Conservation (phyloP, 257 asterid species). For the Marsdenia floribunda region DNA sequence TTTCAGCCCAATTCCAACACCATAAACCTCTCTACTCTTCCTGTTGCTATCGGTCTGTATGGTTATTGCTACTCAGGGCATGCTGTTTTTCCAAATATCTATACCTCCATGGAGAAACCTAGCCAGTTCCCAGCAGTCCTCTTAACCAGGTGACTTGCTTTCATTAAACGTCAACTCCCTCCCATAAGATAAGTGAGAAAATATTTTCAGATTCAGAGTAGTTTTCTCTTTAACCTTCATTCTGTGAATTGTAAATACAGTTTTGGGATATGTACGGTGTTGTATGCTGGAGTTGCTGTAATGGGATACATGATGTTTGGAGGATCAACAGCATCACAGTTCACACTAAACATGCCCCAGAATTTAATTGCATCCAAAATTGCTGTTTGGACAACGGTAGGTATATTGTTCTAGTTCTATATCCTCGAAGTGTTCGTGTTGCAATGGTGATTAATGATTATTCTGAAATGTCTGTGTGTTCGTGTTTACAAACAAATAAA, state of each 20-base stretch:
- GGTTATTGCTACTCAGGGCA: slow-evolving; percentile 97
- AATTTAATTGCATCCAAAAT: slow-evolving; percentile 69
- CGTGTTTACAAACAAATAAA: background rate
- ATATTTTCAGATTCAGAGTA: too few species aligned
- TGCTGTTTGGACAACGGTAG: slow-evolving; percentile 94
- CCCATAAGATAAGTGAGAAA: background rate
- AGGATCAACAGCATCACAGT: slow-evolving; percentile 71
- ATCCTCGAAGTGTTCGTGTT: background rate
- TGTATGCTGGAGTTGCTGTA: slow-evolving; percentile 77
- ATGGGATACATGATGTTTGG: slow-evolving; percentile 87
- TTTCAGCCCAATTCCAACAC: slow-evolving; percentile 42
- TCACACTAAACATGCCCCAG: slow-evolving; percentile 89
- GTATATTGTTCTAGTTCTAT: slow-evolving; percentile 8
- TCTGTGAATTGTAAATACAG: slow-evolving; percentile 33
- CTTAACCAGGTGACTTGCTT: slow-evolving; percentile 44
- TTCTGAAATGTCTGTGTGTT: background rate
- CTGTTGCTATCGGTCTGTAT: slow-evolving; percentile 90
- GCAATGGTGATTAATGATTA: too few species aligned
- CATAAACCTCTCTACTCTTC: slow-evolving; percentile 73
- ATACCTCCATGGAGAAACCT: slow-evolving; percentile 77
- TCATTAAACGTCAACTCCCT: background rate
- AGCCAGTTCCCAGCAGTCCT: slow-evolving; percentile 76
- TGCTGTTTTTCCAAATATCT: slow-evolving; percentile 91
- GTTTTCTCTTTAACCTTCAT: background rate
- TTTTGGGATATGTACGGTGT: slow-evolving; percentile 64